Conservation (phyloP, 352 stramenopile genomes). For the Globisporangium radiosum region DNA sequence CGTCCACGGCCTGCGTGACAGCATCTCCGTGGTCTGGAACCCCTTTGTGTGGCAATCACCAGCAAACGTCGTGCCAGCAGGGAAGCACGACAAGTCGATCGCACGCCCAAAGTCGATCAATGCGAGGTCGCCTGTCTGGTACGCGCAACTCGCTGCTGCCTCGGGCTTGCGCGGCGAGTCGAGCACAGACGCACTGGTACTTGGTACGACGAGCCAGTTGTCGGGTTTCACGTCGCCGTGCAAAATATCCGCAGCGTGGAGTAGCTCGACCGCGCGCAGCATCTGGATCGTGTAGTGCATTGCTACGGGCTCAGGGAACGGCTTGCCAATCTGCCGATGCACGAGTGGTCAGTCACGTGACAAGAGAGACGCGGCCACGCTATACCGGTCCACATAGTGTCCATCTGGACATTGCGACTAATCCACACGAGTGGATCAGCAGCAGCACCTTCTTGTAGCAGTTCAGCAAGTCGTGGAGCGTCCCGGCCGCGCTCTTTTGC, state of each 20-base stretch:
- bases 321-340: conserved; percentile 26
- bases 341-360: neutral
- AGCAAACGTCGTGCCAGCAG: conserved; percentile 43
- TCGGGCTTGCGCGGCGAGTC: neutral
- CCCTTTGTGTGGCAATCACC: conserved; percentile 80
- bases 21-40: conserved; percentile 84
- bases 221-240: conserved; percentile 86
- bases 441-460: conserved; percentile 62
- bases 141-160: conserved; percentile 13
- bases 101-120: conserved; percentile 84
- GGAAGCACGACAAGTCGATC: conserved; percentile 66
- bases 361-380: neutral
- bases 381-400: no score
- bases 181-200: conserved; percentile 14
- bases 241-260: conserved; percentile 58
- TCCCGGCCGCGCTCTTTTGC: conserved; percentile 59
- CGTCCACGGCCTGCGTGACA: conserved; percentile 64
- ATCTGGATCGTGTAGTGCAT: conserved; percentile 81
- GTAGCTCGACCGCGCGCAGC: conserved; percentile 55
- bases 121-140: conserved; percentile 39
- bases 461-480: conserved; percentile 75
- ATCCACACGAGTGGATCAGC: neutral
- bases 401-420: no score
- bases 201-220: conserved; percentile 70
- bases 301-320: conserved; percentile 62